Conservation (phyloP, 257 asterid species). For the Rubia yunnanensis region DNA sequence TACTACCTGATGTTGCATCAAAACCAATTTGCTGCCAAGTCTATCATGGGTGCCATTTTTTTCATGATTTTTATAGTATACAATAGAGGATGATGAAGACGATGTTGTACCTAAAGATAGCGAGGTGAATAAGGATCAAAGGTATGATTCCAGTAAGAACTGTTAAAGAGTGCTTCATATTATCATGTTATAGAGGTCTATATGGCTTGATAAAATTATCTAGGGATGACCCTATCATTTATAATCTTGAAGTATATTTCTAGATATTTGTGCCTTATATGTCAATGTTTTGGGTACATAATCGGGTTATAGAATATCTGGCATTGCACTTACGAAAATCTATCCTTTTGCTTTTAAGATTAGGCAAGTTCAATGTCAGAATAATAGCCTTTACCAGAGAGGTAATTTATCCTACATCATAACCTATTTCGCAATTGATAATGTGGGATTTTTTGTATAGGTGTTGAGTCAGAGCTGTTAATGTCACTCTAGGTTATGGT, state of each 20-base stretch:
- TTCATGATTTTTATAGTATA: too few species aligned
- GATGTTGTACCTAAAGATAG: constrained; percentile 35
- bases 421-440: not conserved
- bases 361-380: too few species aligned
- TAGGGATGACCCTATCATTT: not conserved
- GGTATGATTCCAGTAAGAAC: constrained; percentile 31
- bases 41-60: too few species aligned
- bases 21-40: too few species aligned
- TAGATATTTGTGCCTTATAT: not conserved
- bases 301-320: not conserved
- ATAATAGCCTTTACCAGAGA: not conserved
- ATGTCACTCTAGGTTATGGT: too few species aligned
- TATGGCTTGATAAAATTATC: not conserved
- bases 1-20: too few species aligned
- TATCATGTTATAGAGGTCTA: not conserved
- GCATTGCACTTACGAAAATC: not conserved
- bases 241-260: not conserved
- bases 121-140: constrained; percentile 48
- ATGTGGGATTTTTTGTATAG: not conserved
- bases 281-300: not conserved
- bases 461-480: not conserved
- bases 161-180: not conserved
- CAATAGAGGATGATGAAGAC: constrained; percentile 38
- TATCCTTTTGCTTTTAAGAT: not conserved
- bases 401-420: not conserved